Evolutionary conservation across 768 basidiomycete species (phyloP).

Genomic region (Hygrocybe coccinea): DNA sequence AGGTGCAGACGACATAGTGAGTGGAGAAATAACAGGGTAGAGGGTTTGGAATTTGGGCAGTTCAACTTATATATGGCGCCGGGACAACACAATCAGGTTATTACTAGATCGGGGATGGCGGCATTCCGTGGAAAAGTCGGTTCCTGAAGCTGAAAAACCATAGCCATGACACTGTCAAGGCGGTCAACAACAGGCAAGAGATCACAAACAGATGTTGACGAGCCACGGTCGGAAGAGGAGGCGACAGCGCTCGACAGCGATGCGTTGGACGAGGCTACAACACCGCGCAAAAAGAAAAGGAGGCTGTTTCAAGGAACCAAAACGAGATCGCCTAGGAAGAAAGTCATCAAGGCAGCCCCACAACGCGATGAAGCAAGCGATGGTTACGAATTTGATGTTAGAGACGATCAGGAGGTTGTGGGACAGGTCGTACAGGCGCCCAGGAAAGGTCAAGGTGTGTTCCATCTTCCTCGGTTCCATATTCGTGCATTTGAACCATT

Average conservation of each 20-base stretch:
- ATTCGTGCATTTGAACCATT: too few species aligned
- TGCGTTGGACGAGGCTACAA: conserved; percentile 40
- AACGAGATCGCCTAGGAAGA: too few species aligned
- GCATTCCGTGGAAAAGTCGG: neutral
- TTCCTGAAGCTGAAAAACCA: neutral
- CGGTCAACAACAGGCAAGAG: neutral
- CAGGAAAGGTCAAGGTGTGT: conserved; percentile 67
- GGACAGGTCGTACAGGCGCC: conserved; percentile 79
- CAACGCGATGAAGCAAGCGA: conserved; percentile 34
- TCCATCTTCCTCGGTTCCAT: neutral
- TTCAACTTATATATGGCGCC: too few species aligned
- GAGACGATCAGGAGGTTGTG: conserved; percentile 65
- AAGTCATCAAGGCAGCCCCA: neutral
- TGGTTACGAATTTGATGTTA: conserved; percentile 37
- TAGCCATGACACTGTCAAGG: neutral
- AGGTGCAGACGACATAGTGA: conserved; percentile 32
- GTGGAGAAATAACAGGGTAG: neutral
- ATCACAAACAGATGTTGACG: neutral
- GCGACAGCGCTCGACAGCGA: conserved; percentile 21
- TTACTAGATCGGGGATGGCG: neutral
- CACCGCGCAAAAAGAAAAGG: too few species aligned
- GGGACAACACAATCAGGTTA: neutral
- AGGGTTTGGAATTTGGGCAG: neutral
- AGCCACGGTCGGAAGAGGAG: neutral
- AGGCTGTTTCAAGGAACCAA: too few species aligned